phyloP scores from a whole-genome alignment of 1,139 yeast genomes.

The Candida albicans region DNA sequence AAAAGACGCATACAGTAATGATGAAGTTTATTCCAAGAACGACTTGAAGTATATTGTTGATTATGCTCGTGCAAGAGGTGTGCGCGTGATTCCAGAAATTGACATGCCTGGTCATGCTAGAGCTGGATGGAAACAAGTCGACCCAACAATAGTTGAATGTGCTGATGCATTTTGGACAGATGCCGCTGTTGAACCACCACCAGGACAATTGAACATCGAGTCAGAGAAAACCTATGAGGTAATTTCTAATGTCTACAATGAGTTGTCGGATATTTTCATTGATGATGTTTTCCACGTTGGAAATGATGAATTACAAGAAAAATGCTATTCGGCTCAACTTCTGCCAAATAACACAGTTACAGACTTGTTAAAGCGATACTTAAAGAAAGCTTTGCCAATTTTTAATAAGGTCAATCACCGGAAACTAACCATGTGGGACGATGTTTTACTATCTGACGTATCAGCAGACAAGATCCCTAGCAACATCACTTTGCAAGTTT shows the following conservation, averaged over 20 bases:
- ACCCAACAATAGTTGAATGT: constrained; percentile 37
- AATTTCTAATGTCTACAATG: constrained; percentile 37
- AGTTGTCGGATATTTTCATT: constrained; percentile 32
- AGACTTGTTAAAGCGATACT: constrained; percentile 41
- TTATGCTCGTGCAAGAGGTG: constrained; percentile 41
- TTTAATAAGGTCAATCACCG: constrained; percentile 23
- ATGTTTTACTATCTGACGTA: constrained; percentile 30
- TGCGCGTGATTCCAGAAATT: constrained; percentile 47
- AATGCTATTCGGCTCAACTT: constrained; percentile 31
- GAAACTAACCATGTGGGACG: constrained; percentile 51
- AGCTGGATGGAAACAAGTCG: constrained; percentile 44
- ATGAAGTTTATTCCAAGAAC: constrained; percentile 33
- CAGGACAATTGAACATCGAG: constrained; percentile 47
- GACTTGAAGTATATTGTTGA: constrained; percentile 33
- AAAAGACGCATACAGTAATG: constrained; percentile 41
- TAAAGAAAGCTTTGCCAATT: constrained; percentile 39
- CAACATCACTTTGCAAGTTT: constrained; percentile 41
- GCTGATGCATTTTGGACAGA: constrained; percentile 24
- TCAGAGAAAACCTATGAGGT: constrained; percentile 36
- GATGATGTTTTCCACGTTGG: constrained; percentile 50
- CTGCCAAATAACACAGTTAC: constrained; percentile 18
- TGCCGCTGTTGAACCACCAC: constrained; percentile 46
- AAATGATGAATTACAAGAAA: constrained; percentile 40
- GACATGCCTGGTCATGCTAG: constrained; percentile 52
- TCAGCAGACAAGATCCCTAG: constrained; percentile 28